Evolutionary conservation across 1,284 basidiomycete genomes (phyloP).

Genomic region (Papiliotrema terrestris): DNA sequence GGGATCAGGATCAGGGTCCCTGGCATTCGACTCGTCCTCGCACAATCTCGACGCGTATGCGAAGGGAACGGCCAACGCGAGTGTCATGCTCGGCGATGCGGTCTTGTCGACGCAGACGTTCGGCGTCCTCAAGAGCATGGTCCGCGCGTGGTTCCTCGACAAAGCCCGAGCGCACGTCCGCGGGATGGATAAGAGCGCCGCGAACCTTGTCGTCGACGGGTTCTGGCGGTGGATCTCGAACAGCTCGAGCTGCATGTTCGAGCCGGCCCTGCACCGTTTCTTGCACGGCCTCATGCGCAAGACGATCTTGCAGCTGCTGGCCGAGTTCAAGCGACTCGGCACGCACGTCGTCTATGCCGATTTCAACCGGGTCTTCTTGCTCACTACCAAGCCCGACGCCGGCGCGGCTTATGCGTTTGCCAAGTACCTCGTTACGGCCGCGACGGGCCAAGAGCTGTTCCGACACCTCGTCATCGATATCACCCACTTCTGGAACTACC

Average conservation of each 20-base stretch:
- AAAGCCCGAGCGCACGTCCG: conserved; percentile 58
- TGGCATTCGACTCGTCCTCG: conserved; percentile 89
- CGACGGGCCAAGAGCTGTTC: conserved; percentile 93
- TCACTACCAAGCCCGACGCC: conserved; percentile 88
- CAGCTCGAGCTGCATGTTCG: conserved; percentile 79
- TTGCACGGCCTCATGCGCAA: conserved; percentile 96
- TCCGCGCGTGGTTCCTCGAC: conserved; percentile 90
- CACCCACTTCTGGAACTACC: conserved; percentile 88
- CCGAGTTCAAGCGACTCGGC: conserved; percentile 93
- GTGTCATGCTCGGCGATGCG: conserved; percentile 83
- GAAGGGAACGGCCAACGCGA: conserved; percentile 64
- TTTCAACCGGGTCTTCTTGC: conserved; percentile 82
- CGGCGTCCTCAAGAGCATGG: conserved; percentile 77
- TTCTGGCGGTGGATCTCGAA: conserved; percentile 98
- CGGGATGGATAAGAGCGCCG: conserved; percentile 45
- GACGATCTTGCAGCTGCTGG: conserved; percentile 92
- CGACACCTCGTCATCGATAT: conserved; percentile 86
- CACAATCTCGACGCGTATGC: conserved; percentile 90
- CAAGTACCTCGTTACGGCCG: conserved; percentile 87
- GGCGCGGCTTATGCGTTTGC: conserved; percentile 94
- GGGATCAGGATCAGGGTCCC: conserved; percentile 78
- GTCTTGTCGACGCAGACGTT: conserved; percentile 90
- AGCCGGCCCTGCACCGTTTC: conserved; percentile 90
- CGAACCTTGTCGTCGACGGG: conserved; percentile 64
- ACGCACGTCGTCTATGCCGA: conserved; percentile 94